These are phyloP conservation scores for Ceratonia siliqua DNA, from an alignment of 306 rosid genomes.

Conservation along the genomic window DNA sequence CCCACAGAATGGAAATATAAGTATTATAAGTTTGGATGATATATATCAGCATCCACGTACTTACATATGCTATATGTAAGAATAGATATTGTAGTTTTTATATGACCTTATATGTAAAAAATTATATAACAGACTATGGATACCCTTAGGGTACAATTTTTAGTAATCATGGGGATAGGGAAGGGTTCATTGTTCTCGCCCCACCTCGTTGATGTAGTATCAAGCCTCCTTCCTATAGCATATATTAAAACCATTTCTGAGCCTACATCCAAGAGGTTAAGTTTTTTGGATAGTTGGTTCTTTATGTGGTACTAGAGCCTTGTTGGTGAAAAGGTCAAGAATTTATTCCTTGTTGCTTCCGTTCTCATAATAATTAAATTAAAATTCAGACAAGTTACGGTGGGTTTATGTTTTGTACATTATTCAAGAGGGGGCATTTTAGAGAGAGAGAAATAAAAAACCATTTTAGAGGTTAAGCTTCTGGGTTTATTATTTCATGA, in stretches of 20 bases:
- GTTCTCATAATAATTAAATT: not conserved
- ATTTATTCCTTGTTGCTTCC: not conserved
- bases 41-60: not conserved
- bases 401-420: not conserved
- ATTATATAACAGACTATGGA: not conserved
- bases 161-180: not conserved
- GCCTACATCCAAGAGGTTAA: not conserved
- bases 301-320: not conserved
- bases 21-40: not conserved
- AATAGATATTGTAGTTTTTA: not conserved
- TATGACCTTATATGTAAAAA: too few relatives aligned
- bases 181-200: not conserved
- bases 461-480: not conserved
- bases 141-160: not conserved
- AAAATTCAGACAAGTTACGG: not conserved
- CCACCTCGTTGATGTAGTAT: not conserved
- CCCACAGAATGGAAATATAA: not conserved
- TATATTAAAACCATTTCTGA: not conserved
- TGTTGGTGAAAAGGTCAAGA: not conserved
- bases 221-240: not conserved
- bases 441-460: not conserved
- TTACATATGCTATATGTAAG: not conserved
- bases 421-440: not conserved
- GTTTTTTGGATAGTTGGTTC: not conserved
- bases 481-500: too few relatives aligned